Evolutionary conservation across 129 eudicot species (phyloP), one percentile per base, ranked within the genome.

Genomic region (Tanacetum coccineum): DNA sequence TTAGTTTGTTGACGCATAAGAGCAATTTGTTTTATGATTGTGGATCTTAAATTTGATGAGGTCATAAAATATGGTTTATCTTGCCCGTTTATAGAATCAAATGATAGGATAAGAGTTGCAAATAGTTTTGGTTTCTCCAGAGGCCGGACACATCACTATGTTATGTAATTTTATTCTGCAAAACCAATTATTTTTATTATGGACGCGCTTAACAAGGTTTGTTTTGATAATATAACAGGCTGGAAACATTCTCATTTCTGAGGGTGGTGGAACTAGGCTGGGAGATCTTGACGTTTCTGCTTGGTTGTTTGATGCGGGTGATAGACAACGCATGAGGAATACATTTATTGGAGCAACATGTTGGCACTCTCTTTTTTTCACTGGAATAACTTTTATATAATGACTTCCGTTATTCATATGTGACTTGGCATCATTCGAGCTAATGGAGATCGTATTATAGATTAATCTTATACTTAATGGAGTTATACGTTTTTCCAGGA

Each of bases 261-360:
- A 82, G n/a, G 80, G 79, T 64, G 97, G 95, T 61, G 87, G 80
- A 59, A 81, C 82, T 75, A 91, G 85, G 72, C 79, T 91, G 63
- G 97, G 97, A 54, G 97, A 91, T 83, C 83, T 91, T 74, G 97
- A 95, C 49, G 97, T 91, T 67, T 91, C 97, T 62, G 97, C 97
- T 53, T 91, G 87, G 74, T 56, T 91, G 72, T 87, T 91, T 79
- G 97, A n/a, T 76, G 75, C 90, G 3, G 97, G 93, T 66, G 95
- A 90, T 53, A 81, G 97, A 59, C 89, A 82, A 66, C 85, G 93
- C 95, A n/a, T n/a, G n/a, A n/a, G n/a, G n/a, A n/a, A n/a, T n/a
- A n/a, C n/a, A n/a, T 92, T 92, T 82, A 95, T 86, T 44, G 98
- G 98, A 15, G 88, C 98, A 13, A 95, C 97, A n/a, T 87, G 97